Conservation (phyloP, 176 grass and related monocot species). For the Musa beccarii region DNA sequence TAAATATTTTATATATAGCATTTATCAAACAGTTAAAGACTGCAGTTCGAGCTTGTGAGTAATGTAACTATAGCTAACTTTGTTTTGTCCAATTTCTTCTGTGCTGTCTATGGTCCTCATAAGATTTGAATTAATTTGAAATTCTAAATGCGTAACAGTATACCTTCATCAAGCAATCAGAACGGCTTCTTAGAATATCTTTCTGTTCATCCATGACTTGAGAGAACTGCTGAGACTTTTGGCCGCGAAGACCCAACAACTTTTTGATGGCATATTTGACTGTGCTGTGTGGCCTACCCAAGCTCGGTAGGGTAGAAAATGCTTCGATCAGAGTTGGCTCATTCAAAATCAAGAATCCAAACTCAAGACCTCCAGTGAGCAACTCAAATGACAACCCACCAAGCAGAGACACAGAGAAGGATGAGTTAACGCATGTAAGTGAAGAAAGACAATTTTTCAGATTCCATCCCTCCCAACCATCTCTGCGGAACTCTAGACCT, state of each 20-base stretch:
- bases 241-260: slow-evolving; percentile 56
- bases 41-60: neutral
- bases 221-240: slow-evolving; percentile 40
- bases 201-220: slow-evolving; percentile 54
- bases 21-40: too few species aligned
- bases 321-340: slow-evolving; percentile 51
- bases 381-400: slow-evolving; percentile 85
- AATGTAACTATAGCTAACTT: neutral
- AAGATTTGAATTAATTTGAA: neutral
- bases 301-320: slow-evolving; percentile 66
- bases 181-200: slow-evolving; percentile 38
- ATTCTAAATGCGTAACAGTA: neutral
- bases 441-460: slow-evolving; percentile 47
- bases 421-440: slow-evolving; percentile 26
- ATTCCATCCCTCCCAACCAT: slow-evolving; percentile 50
- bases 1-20: neutral
- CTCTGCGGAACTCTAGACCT: slow-evolving; percentile 66
- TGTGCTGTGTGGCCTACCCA: slow-evolving; percentile 70
- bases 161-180: slow-evolving; percentile 47
- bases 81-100: neutral
- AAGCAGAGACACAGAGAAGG: slow-evolving; percentile 51
- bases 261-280: slow-evolving; percentile 76
- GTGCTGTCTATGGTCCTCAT: neutral
- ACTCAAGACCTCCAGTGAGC: slow-evolving; percentile 59
- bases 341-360: slow-evolving; percentile 72